Percentiles rank a stretch among this genome's conserved stretches.
These are phyloP conservation scores for Amanita exitialis DNA, from an alignment of 768 basidiomycete species.

Conservation along the genomic window DNA sequence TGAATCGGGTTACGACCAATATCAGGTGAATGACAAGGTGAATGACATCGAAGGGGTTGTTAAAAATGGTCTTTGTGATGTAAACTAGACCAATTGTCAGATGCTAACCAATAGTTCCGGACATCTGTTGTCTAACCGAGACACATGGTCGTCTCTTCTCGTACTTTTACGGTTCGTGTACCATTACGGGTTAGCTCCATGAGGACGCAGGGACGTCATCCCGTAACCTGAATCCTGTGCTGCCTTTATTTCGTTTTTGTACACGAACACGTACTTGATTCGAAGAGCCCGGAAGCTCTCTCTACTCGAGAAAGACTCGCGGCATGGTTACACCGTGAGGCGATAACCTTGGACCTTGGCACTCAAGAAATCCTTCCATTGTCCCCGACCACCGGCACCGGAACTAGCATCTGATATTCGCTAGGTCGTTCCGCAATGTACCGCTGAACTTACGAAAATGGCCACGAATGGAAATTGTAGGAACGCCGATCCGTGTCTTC, in stretches of 20 bases:
- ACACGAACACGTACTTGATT: not conserved
- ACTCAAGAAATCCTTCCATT: not conserved
- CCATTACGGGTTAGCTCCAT: not conserved
- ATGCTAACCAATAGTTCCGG: no score
- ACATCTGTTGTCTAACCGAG: no score
- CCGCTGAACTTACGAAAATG: not conserved
- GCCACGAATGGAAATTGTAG: not conserved
- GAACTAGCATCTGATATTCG: not conserved
- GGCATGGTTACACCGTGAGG: not conserved
- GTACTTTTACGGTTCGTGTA: not conserved
- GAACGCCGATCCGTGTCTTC: conserved; percentile 1
- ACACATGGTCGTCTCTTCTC: no score
- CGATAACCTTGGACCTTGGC: not conserved
- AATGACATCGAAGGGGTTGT: not conserved
- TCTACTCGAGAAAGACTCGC: not conserved
- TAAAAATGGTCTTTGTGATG: no score
- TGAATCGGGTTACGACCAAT: not conserved
- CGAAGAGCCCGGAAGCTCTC: not conserved
- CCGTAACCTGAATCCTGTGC: conserved; percentile 2
- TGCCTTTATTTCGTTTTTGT: conserved; percentile 1
- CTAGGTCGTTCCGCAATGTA: not conserved
- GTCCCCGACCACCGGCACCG: not conserved
- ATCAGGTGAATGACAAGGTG: not conserved
- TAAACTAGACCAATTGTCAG: no score
- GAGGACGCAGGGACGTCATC: not conserved